Conservation (phyloP, 306 rosid species). For the Vigna hirtella region DNA sequence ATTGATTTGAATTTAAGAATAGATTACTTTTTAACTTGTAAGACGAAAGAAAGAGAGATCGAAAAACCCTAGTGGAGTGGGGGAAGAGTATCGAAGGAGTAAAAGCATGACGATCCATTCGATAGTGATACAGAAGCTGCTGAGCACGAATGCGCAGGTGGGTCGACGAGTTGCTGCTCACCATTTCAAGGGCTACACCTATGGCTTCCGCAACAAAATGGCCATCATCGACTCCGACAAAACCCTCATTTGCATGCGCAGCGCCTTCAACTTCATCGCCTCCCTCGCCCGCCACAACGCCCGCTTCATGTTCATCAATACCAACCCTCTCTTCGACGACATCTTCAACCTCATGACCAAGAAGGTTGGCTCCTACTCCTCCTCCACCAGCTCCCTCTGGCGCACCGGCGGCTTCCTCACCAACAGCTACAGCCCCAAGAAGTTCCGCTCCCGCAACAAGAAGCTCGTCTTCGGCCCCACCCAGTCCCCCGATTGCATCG, state of each 20-base stretch:
- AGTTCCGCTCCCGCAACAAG: conserved; percentile 80
- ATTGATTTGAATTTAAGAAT: no score
- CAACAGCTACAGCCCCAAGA: conserved; percentile 79
- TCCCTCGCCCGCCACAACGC: conserved; percentile 69
- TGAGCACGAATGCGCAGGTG: conserved; percentile 77
- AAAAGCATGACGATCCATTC: conserved; percentile 71
- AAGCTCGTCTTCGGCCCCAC: conserved; percentile 72
- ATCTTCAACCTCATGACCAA: conserved; percentile 74
- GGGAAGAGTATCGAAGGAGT: not conserved
- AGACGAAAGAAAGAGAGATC: no score
- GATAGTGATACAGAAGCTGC: conserved; percentile 72
- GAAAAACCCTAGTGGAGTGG: not conserved
- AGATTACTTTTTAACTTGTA: no score
- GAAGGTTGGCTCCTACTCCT: conserved; percentile 62
- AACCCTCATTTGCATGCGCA: conserved; percentile 80
- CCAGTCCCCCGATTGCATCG: conserved; percentile 79
- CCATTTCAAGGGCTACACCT: conserved; percentile 75
- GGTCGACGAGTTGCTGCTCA: conserved; percentile 68
- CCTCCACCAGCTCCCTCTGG: conserved; percentile 64
- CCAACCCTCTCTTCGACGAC: conserved; percentile 81
- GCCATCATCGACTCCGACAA: conserved; percentile 77
- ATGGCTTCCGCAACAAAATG: conserved; percentile 75
- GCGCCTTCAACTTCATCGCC: conserved; percentile 73
- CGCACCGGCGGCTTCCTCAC: conserved; percentile 84
- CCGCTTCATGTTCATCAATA: conserved; percentile 87